These are phyloP conservation scores for Omphalotus guepiniiformis DNA, from an alignment of 768 basidiomycete genomes.

Conservation along the genomic window DNA sequence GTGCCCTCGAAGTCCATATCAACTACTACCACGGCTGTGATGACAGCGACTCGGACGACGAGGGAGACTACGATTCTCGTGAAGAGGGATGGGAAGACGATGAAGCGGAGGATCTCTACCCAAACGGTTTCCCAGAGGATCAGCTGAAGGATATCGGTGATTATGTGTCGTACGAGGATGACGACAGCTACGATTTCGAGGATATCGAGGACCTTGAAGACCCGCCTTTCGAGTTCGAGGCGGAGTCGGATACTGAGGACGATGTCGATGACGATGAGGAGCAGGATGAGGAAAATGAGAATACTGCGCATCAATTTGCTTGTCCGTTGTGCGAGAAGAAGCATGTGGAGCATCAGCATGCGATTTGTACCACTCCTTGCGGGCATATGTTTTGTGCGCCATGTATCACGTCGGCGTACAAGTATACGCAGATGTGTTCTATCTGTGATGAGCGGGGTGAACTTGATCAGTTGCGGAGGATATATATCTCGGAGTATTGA, in stretches of 20 bases:
- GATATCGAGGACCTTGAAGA: conserved; percentile 1
- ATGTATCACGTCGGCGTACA: conserved; percentile 1
- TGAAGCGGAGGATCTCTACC: not conserved
- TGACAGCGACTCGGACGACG: not conserved
- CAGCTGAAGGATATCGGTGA: not conserved
- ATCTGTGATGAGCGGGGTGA: conserved; percentile 1
- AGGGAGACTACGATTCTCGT: no score
- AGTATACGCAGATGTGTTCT: conserved; percentile 1
- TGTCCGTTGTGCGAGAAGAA: conserved; percentile 5
- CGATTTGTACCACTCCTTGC: conserved; percentile 3
- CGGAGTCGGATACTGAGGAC: not conserved
- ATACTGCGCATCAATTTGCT: not conserved
- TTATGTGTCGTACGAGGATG: conserved; percentile 1
- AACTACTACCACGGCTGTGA: not conserved
- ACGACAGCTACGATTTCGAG: conserved; percentile 3
- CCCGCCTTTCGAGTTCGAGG: not conserved
- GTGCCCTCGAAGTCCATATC: not conserved
- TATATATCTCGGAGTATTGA: not conserved
- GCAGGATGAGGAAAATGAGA: not conserved
- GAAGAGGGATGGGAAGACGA: conserved; percentile 9
- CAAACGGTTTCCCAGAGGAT: conserved; percentile 1
- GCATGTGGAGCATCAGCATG: not conserved
- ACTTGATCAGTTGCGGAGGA: not conserved
- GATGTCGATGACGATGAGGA: not conserved
- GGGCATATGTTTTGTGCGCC: conserved; percentile 8